Percentiles rank a stretch among this genome's conserved stretches.
Conservation (phyloP, 441 rosid species). For the Corymbia calophylla region DNA sequence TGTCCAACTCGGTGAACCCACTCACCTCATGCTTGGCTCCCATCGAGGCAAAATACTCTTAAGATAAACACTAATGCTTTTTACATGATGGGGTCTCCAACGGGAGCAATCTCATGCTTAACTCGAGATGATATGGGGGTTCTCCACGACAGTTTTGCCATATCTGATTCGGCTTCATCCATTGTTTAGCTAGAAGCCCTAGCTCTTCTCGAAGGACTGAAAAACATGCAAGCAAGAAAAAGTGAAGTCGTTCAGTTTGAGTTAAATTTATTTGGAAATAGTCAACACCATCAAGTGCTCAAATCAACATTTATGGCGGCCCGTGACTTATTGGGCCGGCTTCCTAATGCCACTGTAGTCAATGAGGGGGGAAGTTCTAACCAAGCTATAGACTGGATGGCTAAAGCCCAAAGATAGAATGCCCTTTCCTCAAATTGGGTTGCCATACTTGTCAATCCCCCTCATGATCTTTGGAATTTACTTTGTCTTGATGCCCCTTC, state of each 20-base stretch:
- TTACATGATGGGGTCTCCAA: neutral
- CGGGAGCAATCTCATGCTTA: fast-evolving
- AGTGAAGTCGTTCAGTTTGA: neutral
- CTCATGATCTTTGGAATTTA: neutral
- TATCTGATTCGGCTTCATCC: neutral
- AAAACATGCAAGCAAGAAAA: neutral
- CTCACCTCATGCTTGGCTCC: no score
- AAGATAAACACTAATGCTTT: neutral
- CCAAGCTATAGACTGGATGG: neutral
- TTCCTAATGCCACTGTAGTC: no score
- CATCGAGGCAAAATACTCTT: no score
- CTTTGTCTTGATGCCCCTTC: fast-evolving
- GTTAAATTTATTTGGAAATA: neutral
- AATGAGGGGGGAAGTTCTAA: no score
- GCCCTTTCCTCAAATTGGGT: neutral
- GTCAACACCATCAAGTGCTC: neutral
- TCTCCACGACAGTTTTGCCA: fast-evolving
- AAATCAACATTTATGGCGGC: neutral
- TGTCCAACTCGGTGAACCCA: no score
- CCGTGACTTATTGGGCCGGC: fast-evolving
- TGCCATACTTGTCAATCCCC: neutral
- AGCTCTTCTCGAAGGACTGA: neutral
- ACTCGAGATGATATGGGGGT: neutral
- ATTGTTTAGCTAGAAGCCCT: neutral
- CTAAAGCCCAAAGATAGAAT: neutral